phyloP scores from a whole-genome alignment of 148 eudicot genomes.

The Tetragonia tetragonoides region DNA sequence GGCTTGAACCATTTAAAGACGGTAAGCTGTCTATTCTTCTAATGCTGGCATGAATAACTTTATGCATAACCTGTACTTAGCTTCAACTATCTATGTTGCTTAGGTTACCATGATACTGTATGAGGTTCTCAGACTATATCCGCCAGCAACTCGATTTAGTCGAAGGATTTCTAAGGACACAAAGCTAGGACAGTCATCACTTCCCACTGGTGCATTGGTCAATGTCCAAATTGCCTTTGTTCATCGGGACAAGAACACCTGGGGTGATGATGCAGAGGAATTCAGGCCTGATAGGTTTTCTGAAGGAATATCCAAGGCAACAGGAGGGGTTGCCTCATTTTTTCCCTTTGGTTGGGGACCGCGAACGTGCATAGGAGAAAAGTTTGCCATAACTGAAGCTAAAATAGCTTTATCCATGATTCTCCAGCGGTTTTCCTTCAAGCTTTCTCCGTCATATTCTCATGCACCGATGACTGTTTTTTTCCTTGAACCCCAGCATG shows the following conservation, averaged over 20 bases:
- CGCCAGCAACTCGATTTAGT: slow-evolving; percentile 15
- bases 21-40: slow-evolving; percentile 16
- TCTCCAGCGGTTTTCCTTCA: slow-evolving; percentile 26
- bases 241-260: slow-evolving; percentile 22
- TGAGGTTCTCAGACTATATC: slow-evolving; percentile 35
- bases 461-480: slow-evolving; percentile 31
- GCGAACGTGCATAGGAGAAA: slow-evolving; percentile 31
- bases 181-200: slow-evolving; percentile 16
- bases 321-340: slow-evolving; percentile 16
- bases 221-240: slow-evolving; percentile 6
- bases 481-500: slow-evolving; percentile 29
- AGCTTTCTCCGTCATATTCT: slow-evolving; percentile 31
- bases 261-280: slow-evolving; percentile 29
- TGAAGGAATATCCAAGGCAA: slow-evolving; percentile 31
- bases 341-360: slow-evolving; percentile 36
- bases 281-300: slow-evolving; percentile 32
- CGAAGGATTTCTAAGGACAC: slow-evolving; percentile 18
- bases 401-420: slow-evolving; percentile 30
- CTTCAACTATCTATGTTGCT: not conserved
- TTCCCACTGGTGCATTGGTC: slow-evolving; percentile 17
- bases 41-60: not conserved
- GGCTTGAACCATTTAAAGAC: slow-evolving; percentile 27
- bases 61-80: not conserved
- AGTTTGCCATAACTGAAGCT: slow-evolving; percentile 25
- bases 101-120: slow-evolving; percentile 33